Base-by-base conservation (phyloP, 2,329 filamentous ascomycete species). In the Septoria linicola region DNA sequence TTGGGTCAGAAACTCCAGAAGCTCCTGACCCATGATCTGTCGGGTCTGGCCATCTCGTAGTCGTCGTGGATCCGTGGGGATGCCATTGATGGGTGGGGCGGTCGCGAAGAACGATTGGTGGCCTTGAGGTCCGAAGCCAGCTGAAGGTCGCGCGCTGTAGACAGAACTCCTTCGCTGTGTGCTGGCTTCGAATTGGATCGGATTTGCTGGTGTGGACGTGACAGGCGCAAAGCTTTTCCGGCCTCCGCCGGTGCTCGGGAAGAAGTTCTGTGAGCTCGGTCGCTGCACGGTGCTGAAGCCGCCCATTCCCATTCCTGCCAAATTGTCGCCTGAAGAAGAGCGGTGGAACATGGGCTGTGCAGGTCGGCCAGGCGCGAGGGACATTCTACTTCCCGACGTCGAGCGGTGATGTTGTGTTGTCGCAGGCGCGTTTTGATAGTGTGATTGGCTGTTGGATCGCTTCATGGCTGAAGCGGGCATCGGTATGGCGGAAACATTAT, bases 91-190 rank as follows among this genome's bases (percentile, higher is more conserved):
- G 51, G 86, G 83, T 3, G 89, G 89, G 17, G 84, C 88, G 57
- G 91, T 88, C 62, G 91, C 87, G 71, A 99, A 99, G 76, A 99
- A 97, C 56, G 89, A 96, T 70, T 96, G 91, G 62, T 93, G 88
- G 43, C 77, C 68, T 31, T 77, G 81, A 5, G 63, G 66, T 11
- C 67, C 87, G 37, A 82, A 76, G 65, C 62, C 82, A 81, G 73
- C 89, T 83, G 59, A 96, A 8, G 72, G 70, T 17, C 75, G 72
- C 51, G 72, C 69, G 41, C 65, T 70, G 66, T 77, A 77, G 2
- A 77, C 85, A 67, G 92, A 97, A 74, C 92, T 97, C 59, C 93
- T 71, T 47, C 82, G 72, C 59, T 83, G 79, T 27, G 81, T 70
- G 60, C 72, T 80, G 50, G 80, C 88, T 36, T 69, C 67, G 75